Percentiles rank a stretch among this genome's conserved stretches.
Evolutionary conservation across 1,284 basidiomycete species (phyloP).

Genomic region (Apiotrichum laibachii): DNA sequence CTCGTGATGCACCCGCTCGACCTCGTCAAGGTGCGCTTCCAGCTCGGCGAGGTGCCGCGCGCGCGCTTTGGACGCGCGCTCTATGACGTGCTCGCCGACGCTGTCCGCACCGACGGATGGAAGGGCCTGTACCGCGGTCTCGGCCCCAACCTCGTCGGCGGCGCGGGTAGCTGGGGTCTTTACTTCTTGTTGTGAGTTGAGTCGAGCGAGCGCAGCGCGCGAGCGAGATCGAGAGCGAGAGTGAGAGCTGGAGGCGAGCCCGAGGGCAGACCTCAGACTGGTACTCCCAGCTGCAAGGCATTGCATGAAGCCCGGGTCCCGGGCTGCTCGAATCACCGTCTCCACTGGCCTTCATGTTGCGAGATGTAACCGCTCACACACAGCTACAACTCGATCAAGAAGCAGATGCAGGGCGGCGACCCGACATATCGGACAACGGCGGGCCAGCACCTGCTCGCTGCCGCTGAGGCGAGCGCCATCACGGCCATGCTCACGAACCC

Average conservation of each 20-base stretch:
- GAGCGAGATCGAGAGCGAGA: no score
- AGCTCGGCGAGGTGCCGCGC: constrained; percentile 61
- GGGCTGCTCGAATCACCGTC: not conserved
- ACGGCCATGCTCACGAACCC: constrained; percentile 97
- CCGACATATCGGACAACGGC: constrained; percentile 60
- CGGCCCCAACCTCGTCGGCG: constrained; percentile 87
- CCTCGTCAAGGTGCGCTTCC: constrained; percentile 91
- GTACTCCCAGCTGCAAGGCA: no score
- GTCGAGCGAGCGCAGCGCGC: not conserved
- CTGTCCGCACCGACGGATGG: constrained; percentile 74
- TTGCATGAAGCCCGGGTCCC: not conserved
- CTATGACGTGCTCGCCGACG: constrained; percentile 69
- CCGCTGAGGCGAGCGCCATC: constrained; percentile 89
- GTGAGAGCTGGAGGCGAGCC: no score
- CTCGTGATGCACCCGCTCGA: constrained; percentile 98
- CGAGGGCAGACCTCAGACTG: no score
- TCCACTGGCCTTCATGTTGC: no score
- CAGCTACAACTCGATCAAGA: constrained; percentile 95
- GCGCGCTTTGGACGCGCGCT: constrained; percentile 72
- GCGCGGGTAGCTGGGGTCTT: constrained; percentile 95
- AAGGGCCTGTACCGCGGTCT: constrained; percentile 87
- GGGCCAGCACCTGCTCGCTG: constrained; percentile 79
- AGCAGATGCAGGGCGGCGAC: constrained; percentile 54
- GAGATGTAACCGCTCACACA: not conserved
- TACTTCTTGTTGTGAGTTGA: constrained; percentile 91